phyloP scores from a whole-genome alignment of 164 flowering plant genomes.

The Macadamia tetraphylla region DNA sequence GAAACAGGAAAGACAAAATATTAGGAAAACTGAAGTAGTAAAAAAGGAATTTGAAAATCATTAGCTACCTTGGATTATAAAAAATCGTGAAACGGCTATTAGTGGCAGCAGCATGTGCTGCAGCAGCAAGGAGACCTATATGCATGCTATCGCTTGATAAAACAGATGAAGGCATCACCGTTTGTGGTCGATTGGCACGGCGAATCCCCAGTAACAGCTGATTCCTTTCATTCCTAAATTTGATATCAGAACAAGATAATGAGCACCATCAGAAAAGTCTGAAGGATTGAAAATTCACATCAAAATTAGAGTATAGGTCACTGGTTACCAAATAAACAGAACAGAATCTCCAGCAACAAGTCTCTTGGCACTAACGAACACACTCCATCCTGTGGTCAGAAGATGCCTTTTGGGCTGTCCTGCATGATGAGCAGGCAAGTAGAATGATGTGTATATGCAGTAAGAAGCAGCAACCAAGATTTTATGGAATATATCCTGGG shows the following conservation, averaged over 20 bases:
- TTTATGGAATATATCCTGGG: neutral
- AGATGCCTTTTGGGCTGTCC: conserved; percentile 93
- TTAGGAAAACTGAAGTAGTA: neutral
- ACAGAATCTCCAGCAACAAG: conserved; percentile 88
- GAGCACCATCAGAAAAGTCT: neutral
- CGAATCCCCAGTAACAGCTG: conserved; percentile 83
- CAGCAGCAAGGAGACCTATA: conserved; percentile 90
- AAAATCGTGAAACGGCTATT: conserved; percentile 82
- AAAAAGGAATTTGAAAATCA: neutral
- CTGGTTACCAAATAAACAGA: conserved; percentile 67
- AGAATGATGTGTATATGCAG: too few species aligned
- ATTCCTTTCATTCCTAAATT: conserved; percentile 74
- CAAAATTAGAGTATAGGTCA: neutral
- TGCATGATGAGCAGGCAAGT: conserved; percentile 26
- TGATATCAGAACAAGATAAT: too few species aligned
- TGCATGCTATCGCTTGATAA: conserved; percentile 94
- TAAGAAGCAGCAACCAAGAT: too few species aligned
- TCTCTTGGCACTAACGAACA: conserved; percentile 81
- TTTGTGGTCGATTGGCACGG: conserved; percentile 82
- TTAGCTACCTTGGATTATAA: conserved; percentile 66
- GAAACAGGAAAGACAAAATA: too few species aligned
- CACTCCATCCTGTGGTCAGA: conserved; percentile 92
- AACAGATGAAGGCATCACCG: conserved; percentile 89
- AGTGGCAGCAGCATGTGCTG: conserved; percentile 91
- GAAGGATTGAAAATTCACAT: neutral